Evolutionary conservation across 768 basidiomycete genomes (phyloP), one percentile per base, ranked within the genome.

Genomic region (Galerina sulciceps): DNA sequence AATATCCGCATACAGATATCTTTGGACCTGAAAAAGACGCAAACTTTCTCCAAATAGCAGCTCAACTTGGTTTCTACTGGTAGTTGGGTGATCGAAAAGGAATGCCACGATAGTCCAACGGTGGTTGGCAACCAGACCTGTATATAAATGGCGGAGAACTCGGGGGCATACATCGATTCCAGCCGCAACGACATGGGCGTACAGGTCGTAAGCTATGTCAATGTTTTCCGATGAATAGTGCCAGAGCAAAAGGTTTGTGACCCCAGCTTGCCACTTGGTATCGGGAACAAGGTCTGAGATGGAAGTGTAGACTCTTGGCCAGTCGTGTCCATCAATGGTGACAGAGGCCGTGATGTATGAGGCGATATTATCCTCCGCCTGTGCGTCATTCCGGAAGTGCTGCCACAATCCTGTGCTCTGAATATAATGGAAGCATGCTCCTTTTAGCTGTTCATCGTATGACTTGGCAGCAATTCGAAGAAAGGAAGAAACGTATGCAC

Each of bases 401-500:
- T 48, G 54, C 67, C 73, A 76, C 22, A 81, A 61, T n/a, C 52
- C 59, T 26, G 67, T 65, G n/a, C 57, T 36, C 15, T 60, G 50
- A 58, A 69, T 75, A 49, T 76, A 75, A 10, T 64, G 71, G 44
- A 65, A 67, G 58, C 79, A 83, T 2, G 63, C 74, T 5, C 72
- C 67, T 35, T 73, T 68, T 10, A 86, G 62, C 9, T 67, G 59
- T 0, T 54, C 64, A 53, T 85, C 82, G 5, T 59, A 64, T 6
- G 78, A 69, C n/a, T 66, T 57, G 14, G 69, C 75, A 8, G 83
- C 75, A 34, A 85, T 64, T 43, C 73, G 79, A 31, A 86, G 68
- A 64, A 86, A 84, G 1, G 80, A 69, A 6, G 75, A 69, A 4
- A 75, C 61, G 36, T 83, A 69, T 8, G 73, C 72, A 18, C 76